Evolutionary conservation across 2,329 filamentous ascomycete genomes (phyloP), one percentile per base, ranked within the genome.

Genomic region (Pseudocercospora eumusae): DNA sequence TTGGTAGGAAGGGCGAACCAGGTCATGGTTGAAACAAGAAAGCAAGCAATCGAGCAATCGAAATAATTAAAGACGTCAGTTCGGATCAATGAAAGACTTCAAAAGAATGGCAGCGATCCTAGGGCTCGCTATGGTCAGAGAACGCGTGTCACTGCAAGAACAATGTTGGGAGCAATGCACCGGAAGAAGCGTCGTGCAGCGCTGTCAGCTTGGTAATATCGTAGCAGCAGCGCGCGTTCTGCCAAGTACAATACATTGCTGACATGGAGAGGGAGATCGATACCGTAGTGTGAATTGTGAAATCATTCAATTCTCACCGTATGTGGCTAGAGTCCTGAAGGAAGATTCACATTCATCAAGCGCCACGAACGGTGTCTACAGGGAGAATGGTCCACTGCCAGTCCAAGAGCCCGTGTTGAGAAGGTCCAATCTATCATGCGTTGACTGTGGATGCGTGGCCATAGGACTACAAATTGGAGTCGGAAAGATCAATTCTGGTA

Each of bases 1-100:
- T 62, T 54, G 15, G 59, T 50, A 49, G 82, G 79, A 36, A 83
- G 76, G 54, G 79, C 70, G 58, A 78, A 71, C 33, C 71, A 65
- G 2, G 75, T 76, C 1, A 79, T 49, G 4, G 71, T 66, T 1
- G 77, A 75, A n/a, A 80, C 66, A 10, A 71, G 62, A 3, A 75
- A 71, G 18, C 79, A 74, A 1, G 73, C 72, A 15, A 81, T 75
- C 3, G 74, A 31, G n/a, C 4, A 13, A 15, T n/a, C 3, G 33
- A 15, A 36, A 36, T 11, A 36, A 36, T 36, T 11, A n/a, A 13
- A 13, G 11, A 13, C n/a, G 10, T 36, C 33, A 7, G 5, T 36
- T n/a, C 6, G 2, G 9, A n/a, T 33, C 4, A n/a, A n/a, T n/a
- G 33, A n/a, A 36, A 36, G 15, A n/a, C 10, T 33, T 36, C 13